Percentiles rank a stretch among this genome's conserved stretches.
phyloP scores from a whole-genome alignment of 257 asterid genomes.

The Parsonsia alboflavescens region DNA sequence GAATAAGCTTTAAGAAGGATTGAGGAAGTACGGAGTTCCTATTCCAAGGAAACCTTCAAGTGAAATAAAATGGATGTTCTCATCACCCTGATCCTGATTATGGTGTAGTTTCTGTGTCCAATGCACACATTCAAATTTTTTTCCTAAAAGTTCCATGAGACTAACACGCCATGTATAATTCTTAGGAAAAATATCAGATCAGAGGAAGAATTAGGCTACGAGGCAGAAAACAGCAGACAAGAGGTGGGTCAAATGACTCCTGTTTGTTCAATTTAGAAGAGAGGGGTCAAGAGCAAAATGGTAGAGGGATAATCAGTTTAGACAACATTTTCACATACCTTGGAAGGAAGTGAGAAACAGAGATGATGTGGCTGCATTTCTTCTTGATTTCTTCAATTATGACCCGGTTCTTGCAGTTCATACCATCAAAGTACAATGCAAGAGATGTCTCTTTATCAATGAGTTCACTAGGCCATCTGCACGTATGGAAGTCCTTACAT shows the following conservation, averaged over 20 bases:
- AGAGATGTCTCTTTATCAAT: constrained; percentile 52
- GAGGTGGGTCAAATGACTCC: not conserved
- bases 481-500: constrained; percentile 82
- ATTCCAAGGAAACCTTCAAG: not conserved
- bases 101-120: not conserved
- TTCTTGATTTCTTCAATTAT: constrained; percentile 45
- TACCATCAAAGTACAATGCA: constrained; percentile 67
- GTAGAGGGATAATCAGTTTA: constrained; percentile 8
- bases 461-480: constrained; percentile 74
- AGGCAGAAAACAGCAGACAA: not conserved
- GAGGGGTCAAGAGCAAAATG: not conserved
- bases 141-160: too few relatives aligned
- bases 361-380: constrained; percentile 55
- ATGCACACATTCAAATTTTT: too few relatives aligned
- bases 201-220: not conserved
- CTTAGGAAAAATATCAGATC: too few relatives aligned
- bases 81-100: not conserved
- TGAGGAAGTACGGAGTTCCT: not conserved
- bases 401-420: constrained; percentile 55
- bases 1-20: not conserved
- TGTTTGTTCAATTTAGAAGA: not conserved
- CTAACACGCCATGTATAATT: too few relatives aligned
- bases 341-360: constrained; percentile 84
- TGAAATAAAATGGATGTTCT: not conserved
- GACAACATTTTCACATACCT: constrained; percentile 40